Percentiles rank a stretch among this genome's conserved stretches.
These are phyloP conservation scores for Clavispora fructus DNA, from an alignment of 805 yeast genomes.

Conservation along the genomic window DNA sequence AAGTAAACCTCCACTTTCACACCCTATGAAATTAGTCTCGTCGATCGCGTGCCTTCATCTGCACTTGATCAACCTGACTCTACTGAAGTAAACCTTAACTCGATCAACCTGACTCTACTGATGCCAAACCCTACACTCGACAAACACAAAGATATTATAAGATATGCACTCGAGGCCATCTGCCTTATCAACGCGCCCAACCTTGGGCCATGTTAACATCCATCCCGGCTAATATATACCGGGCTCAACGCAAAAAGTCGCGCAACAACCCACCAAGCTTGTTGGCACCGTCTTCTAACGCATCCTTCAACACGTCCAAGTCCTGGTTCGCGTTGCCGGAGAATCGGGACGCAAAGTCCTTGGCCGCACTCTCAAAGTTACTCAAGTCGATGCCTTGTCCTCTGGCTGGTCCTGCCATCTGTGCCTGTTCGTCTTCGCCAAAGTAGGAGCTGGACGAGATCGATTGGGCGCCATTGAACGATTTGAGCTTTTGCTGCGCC, in stretches of 20 bases:
- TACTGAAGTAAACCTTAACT: too few relatives aligned
- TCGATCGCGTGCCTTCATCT: too few relatives aligned
- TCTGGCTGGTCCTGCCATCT: conserved; percentile 12
- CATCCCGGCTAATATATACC: background rate
- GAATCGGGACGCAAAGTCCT: conserved; percentile 63
- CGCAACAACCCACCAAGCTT: conserved; percentile 81
- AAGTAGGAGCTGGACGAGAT: conserved; percentile 91
- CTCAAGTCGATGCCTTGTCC: conserved; percentile 22
- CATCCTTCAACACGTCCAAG: conserved; percentile 82
- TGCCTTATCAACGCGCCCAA: background rate
- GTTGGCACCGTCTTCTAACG: conserved; percentile 89
- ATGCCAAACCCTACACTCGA: background rate
- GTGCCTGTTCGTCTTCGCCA: conserved; percentile 65
- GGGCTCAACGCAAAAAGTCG: conserved; percentile 59
- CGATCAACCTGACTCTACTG: too few relatives aligned
- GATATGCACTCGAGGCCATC: background rate
- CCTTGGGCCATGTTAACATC: background rate
- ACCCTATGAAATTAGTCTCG: too few relatives aligned
- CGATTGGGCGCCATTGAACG: conserved; percentile 80
- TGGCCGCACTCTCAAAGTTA: conserved; percentile 54
- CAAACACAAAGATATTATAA: background rate
- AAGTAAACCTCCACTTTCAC: too few relatives aligned
- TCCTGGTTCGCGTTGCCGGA: conserved; percentile 83
- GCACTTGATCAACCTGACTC: too few relatives aligned
- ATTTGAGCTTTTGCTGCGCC: conserved; percentile 74